These are phyloP conservation scores for Pseudogymnoascus sp. DNA, from an alignment of 2,329 filamentous ascomycete genomes.

Conservation along the genomic window DNA sequence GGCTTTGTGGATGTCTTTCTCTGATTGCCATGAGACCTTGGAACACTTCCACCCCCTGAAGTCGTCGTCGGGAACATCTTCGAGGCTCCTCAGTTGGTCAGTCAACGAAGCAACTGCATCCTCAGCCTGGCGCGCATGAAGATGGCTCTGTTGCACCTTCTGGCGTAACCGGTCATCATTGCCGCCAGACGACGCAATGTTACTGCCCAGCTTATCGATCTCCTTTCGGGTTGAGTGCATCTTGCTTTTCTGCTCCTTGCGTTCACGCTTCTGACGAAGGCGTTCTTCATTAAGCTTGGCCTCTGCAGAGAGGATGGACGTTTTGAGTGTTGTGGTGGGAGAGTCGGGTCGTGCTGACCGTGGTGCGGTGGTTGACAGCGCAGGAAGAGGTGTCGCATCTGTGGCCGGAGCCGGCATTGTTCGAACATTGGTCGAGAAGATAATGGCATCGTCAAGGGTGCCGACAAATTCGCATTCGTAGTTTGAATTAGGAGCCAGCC, in stretches of 20 bases:
- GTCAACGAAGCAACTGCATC: slow-evolving; percentile 51
- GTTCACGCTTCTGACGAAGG: slow-evolving; percentile 60
- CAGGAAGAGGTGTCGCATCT: slow-evolving; percentile 17
- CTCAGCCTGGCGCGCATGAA: slow-evolving; percentile 62
- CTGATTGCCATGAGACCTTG: slow-evolving; percentile 49
- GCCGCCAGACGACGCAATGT: slow-evolving; percentile 62
- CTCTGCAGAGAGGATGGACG: slow-evolving; percentile 68
- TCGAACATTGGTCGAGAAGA: slow-evolving; percentile 65
- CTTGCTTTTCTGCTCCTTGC: slow-evolving; percentile 69
- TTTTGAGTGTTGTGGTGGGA: slow-evolving; percentile 68
- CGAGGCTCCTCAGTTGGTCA: slow-evolving; percentile 57
- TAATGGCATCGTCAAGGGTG: slow-evolving; percentile 55
- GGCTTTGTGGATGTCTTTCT: slow-evolving; percentile 40
- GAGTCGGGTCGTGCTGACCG: slow-evolving; percentile 66
- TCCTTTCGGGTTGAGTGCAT: slow-evolving; percentile 65
- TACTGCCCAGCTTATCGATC: slow-evolving; percentile 61
- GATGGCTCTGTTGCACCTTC: slow-evolving; percentile 68
- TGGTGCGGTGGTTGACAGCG: slow-evolving; percentile 40
- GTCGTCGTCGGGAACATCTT: slow-evolving; percentile 58
- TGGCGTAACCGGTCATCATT: slow-evolving; percentile 71
- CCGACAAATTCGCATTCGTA: slow-evolving; percentile 75
- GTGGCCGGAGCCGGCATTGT: slow-evolving; percentile 28
- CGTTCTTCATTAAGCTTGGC: slow-evolving; percentile 64
- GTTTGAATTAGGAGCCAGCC: slow-evolving; percentile 63
- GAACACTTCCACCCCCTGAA: slow-evolving; percentile 42